phyloP scores from a whole-genome alignment of 495 filamentous ascomycete species.

The Articulospora tetracladia region DNA sequence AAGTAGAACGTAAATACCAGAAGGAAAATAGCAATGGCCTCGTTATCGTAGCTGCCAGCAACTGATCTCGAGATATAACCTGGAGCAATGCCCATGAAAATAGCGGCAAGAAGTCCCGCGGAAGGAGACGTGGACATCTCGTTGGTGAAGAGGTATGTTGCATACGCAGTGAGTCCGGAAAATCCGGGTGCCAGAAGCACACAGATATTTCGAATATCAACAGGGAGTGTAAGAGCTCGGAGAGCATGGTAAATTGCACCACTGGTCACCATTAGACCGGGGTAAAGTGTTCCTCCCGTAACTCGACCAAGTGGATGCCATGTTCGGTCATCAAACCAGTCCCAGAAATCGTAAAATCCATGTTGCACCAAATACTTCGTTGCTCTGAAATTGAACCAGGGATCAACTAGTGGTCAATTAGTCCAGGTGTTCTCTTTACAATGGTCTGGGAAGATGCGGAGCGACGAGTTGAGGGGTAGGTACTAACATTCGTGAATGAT shows the following conservation, averaged over 20 bases:
- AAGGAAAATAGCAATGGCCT: conserved; percentile 98
- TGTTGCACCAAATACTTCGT: conserved; percentile 95
- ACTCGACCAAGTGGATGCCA: conserved; percentile 99
- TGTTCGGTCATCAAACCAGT: conserved; percentile 99
- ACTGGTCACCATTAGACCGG: conserved; percentile 98
- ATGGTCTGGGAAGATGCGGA: conserved; percentile 9
- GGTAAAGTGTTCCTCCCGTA: conserved; percentile 97
- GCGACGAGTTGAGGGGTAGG: conserved; percentile 6
- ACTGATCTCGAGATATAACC: conserved; percentile 98
- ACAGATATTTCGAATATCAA: conserved; percentile 98
- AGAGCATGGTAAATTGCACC: conserved; percentile 94
- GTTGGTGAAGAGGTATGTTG: conserved; percentile 92
- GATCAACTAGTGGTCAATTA: conserved; percentile 68
- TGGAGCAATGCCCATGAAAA: conserved; percentile 96
- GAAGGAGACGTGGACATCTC: conserved; percentile 93
- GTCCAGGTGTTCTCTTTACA: conserved; percentile 14
- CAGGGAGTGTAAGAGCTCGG: conserved; percentile 84
- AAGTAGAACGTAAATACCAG: conserved; percentile 98
- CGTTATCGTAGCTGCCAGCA: conserved; percentile 98
- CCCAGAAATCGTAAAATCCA: conserved; percentile 99
- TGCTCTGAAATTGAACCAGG: conserved; percentile 99
- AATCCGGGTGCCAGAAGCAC: conserved; percentile 94
- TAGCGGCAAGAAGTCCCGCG: conserved; percentile 88
- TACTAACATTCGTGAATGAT: conserved; percentile 98
- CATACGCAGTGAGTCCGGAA: conserved; percentile 91